Evolutionary conservation across 2,329 filamentous ascomycete genomes (phyloP), one percentile per base, ranked within the genome.

Genomic region (Elsinoe perseae): DNA sequence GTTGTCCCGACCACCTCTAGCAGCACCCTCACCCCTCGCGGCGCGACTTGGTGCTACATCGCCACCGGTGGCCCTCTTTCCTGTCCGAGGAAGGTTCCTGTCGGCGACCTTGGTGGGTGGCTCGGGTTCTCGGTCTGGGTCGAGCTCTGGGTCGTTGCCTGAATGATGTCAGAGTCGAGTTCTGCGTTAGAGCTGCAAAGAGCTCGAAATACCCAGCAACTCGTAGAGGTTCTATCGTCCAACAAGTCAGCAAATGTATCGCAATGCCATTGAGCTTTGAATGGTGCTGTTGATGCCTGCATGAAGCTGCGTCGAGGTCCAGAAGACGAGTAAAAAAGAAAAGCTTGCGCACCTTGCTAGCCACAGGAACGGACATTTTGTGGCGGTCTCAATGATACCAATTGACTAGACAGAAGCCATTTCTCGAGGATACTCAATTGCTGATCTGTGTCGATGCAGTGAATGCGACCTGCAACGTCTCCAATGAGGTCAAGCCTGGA

Each of bases 31-130:
- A 42, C 66, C 64, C 50, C 56, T 64, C 69, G 66, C 64, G 70
- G 72, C 61, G 58, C 68, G 65, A 60, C 70, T 70, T 57, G 65
- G 64, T 58, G 87, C 83, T 68, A 83, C 81, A 71, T 89, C 83
- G 71, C 83, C 83, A 70, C 87, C 85, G 71, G 81, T 86, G 77
- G 92, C 91, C 78, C 89, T 89, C 86, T 96, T 96, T 73, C 81
- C 82, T 72, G 81, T 81, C 73, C 89, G 85, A 69, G 83, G 78
- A 64, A 79, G 75, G 64, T 84, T 82, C 84, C 93, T 95, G 74
- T 95, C 89, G 71, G 93, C 82, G 72, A 88, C 87, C 83, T 89
- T 93, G 68, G 88, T 84, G 68, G 90, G 91, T 72, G 86, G 85
- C 67, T 83, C 79, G 68, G 85, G 83, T 64, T 81, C 80, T 76